Evolutionary conservation across 228 moss, liverwort and hornwort species (phyloP), one percentile per base, ranked within the genome.

Genomic region (Sphagnum magellanicum): DNA sequence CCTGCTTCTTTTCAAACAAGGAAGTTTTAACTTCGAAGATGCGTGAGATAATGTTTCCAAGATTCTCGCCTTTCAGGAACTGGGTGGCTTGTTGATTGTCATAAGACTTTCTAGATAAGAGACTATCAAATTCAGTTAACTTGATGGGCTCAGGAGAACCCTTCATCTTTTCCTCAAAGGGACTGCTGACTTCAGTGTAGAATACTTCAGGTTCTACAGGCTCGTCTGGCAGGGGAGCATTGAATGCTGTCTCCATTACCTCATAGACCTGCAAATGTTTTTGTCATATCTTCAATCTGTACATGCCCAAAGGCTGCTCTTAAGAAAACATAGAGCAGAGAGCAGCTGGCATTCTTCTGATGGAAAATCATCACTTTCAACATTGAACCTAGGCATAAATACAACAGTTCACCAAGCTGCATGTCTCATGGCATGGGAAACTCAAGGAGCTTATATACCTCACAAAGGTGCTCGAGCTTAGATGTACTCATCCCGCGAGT

Each of bases 391-490:
- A 32, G 32, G 32, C 32, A 32, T 32, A 32, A 32, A 32, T 32
- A 32, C 32, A 32, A 32, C 32, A 32, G 32, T 32, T 32, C 32
- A 32, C 32, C 32, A 32, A 32, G 32, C 32, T 32, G 32, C 32
- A 32, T 32, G 32, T 32, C 32, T 32, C 32, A 32, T 32, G 32
- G 3, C 3, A 32, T 32, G 32, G 32, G 32, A 32, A 32, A 32
- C 32, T 32, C 3, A 32, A 32, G 32, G 32, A 32, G 3, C 32
- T 32, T 2, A 32, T 32, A 55, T 78, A 91, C 96, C 85, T 88
- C 87, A 75, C 96, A 96, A 5, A 96, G 89, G 75, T 86, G 80
- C 60, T 91, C 88, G 59, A 96, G 83, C 67, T 91, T 96, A 12
- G 71, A 82, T 67, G 84, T 75, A 81, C 80, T 85, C 91, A 91